Evolutionary conservation across 1,139 yeast species (phyloP).

Genomic region (Taphrina confusa): DNA sequence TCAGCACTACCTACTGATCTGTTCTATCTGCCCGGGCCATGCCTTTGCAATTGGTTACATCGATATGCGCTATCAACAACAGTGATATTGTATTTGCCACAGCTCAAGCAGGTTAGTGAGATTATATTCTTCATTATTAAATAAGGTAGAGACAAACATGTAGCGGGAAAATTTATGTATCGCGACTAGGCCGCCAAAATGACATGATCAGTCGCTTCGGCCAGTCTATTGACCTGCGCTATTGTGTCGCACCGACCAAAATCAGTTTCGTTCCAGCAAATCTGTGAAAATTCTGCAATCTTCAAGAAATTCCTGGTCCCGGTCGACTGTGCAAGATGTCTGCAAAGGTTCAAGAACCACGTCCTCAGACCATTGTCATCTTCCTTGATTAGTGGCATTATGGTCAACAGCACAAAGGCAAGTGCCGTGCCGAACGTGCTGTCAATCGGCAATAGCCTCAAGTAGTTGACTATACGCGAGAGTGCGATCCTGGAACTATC

Average conservation of each 20-base stretch:
- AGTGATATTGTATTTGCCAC: too few relatives aligned
- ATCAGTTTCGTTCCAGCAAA: constrained; percentile 21
- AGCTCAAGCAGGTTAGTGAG: too few relatives aligned
- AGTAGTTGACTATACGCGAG: constrained; percentile 2
- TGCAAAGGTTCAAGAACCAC: constrained; percentile 15
- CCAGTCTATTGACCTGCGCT: constrained; percentile 8
- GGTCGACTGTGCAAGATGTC: constrained; percentile 8
- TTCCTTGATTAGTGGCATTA: constrained; percentile 10
- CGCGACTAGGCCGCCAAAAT: constrained; percentile 16
- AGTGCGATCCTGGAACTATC: constrained; percentile 1
- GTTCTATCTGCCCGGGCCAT: too few relatives aligned
- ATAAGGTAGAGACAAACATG: too few relatives aligned
- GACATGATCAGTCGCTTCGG: constrained; percentile 8
- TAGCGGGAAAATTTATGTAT: too few relatives aligned
- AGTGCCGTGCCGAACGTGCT: constrained; percentile 24
- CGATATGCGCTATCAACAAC: too few relatives aligned
- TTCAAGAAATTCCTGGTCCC: constrained; percentile 27
- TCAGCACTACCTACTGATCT: too few relatives aligned
- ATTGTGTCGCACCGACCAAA: constrained; percentile 9
- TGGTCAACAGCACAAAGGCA: constrained; percentile 23
- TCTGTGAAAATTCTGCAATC: constrained; percentile 12
- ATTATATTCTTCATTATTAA: too few relatives aligned
- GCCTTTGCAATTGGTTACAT: too few relatives aligned
- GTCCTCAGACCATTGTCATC: background rate
- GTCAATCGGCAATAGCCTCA: constrained; percentile 11